Percentiles rank a stretch among this genome's conserved stretches.
Conservation (phyloP, 1,139 yeast genomes). For the Diutina ranongensis region DNA sequence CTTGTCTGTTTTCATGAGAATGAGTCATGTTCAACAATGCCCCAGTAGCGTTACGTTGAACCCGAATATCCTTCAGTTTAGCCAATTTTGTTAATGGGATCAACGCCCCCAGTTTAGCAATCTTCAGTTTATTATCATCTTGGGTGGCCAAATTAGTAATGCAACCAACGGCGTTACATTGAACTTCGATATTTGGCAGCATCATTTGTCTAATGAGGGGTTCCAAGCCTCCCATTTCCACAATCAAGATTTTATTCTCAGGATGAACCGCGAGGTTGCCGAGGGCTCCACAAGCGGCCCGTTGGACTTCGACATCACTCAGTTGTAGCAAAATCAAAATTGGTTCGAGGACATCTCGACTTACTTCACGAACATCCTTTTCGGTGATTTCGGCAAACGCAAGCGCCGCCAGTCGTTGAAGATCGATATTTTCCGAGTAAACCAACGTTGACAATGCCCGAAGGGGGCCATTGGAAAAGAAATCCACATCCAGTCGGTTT, state of each 20-base stretch:
- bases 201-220: conserved; percentile 96
- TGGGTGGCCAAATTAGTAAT: conserved; percentile 97
- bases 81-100: conserved; percentile 91
- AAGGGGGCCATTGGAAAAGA: conserved; percentile 83
- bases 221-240: conserved; percentile 96
- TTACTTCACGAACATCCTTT: conserved; percentile 84
- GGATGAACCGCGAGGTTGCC: conserved; percentile 96
- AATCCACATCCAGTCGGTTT: conserved; percentile 75
- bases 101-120: conserved; percentile 94
- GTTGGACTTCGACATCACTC: conserved; percentile 86
- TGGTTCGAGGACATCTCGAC: conserved; percentile 87
- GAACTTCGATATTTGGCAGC: conserved; percentile 94
- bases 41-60: conserved; percentile 97
- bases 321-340: conserved; percentile 78
- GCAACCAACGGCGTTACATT: conserved; percentile 98
- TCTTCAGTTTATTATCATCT: conserved; percentile 90
- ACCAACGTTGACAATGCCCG: conserved; percentile 87
- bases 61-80: conserved; percentile 87
- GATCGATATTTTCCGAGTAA: conserved; percentile 85
- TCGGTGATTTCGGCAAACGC: conserved; percentile 99
- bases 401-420: conserved; percentile 94
- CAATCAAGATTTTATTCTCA: conserved; percentile 85
- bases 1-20: conserved; percentile 92
- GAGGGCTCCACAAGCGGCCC: conserved; percentile 97
- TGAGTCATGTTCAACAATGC: conserved; percentile 97